phyloP scores from a whole-genome alignment of 2,329 filamentous ascomycete genomes.

The Verticillium alfalfae region DNA sequence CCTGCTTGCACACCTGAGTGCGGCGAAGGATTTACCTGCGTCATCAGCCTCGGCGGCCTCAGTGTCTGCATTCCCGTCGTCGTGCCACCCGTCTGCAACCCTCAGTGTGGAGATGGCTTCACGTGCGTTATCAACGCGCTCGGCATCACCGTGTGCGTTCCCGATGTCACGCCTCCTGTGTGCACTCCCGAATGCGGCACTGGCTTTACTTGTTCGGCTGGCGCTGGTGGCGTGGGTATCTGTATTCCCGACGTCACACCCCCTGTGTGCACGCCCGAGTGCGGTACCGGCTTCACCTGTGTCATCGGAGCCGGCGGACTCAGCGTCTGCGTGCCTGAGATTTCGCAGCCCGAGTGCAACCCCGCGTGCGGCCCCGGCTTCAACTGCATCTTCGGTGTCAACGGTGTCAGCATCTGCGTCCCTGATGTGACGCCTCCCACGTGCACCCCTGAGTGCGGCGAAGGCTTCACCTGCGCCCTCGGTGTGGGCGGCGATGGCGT shows the following conservation, averaged over 20 bases:
- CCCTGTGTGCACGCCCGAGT: too few species aligned
- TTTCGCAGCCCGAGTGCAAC: not conserved
- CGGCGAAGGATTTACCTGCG: not conserved
- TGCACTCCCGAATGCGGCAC: not conserved
- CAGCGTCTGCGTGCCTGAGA: not conserved
- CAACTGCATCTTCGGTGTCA: not conserved
- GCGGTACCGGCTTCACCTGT: not conserved
- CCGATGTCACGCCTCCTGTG: not conserved
- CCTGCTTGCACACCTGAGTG: not conserved
- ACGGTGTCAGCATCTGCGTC: not conserved
- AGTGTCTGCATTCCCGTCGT: not conserved
- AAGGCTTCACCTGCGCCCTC: not conserved
- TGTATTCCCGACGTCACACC: not conserved
- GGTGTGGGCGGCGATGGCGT: not conserved
- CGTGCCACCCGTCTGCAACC: not conserved
- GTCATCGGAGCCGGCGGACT: not conserved
- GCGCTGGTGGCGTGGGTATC: not conserved
- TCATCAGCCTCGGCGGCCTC: not conserved
- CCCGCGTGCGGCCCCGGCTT: not conserved
- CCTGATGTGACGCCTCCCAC: not conserved
- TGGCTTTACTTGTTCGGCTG: not conserved
- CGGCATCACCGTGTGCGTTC: not conserved
- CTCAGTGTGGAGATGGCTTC: not conserved
- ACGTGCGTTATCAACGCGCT: not conserved
- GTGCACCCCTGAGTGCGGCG: too few species aligned